Conservation (phyloP, 1,139 yeast species). For the Yamadazyma kanchanaburiensis region DNA sequence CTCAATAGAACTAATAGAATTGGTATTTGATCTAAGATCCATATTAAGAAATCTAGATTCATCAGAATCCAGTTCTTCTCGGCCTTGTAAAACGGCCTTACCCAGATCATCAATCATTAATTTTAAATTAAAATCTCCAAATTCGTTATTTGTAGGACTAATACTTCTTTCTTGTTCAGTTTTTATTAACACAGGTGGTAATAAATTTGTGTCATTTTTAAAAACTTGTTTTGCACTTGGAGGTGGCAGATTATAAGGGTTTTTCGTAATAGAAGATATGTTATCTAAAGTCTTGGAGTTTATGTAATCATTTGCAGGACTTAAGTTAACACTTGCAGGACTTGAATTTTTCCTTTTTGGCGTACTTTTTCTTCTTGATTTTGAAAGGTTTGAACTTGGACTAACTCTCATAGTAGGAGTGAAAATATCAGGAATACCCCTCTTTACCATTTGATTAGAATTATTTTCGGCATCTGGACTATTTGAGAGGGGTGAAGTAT, state of each 20-base stretch:
- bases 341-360: slow-evolving; percentile 6
- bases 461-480: slow-evolving; percentile 35
- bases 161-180: slow-evolving; percentile 6
- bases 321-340: slow-evolving; percentile 3
- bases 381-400: slow-evolving; percentile 19
- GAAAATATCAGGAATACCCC: slow-evolving; percentile 46
- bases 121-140: slow-evolving; percentile 29
- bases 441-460: slow-evolving; percentile 36
- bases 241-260: slow-evolving; percentile 18
- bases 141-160: slow-evolving; percentile 6
- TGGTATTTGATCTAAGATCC: not conserved
- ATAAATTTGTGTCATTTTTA: slow-evolving; percentile 18
- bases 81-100: slow-evolving; percentile 38
- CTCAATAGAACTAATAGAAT: not conserved
- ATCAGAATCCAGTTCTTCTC: too few species aligned
- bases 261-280: slow-evolving; percentile 23
- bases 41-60: too few species aligned
- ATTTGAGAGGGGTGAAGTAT: slow-evolving; percentile 30
- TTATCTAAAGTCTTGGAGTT: slow-evolving; percentile 37
- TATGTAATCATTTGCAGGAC: slow-evolving; percentile 14
- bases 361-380: slow-evolving; percentile 1
- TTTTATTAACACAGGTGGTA: slow-evolving; percentile 29
- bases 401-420: slow-evolving; percentile 48
- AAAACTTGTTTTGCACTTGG: slow-evolving; percentile 11
- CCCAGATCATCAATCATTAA: slow-evolving; percentile 45